These are phyloP conservation scores for Lyophyllum shimeji DNA, from an alignment of 768 basidiomycete species.

Conservation along the genomic window DNA sequence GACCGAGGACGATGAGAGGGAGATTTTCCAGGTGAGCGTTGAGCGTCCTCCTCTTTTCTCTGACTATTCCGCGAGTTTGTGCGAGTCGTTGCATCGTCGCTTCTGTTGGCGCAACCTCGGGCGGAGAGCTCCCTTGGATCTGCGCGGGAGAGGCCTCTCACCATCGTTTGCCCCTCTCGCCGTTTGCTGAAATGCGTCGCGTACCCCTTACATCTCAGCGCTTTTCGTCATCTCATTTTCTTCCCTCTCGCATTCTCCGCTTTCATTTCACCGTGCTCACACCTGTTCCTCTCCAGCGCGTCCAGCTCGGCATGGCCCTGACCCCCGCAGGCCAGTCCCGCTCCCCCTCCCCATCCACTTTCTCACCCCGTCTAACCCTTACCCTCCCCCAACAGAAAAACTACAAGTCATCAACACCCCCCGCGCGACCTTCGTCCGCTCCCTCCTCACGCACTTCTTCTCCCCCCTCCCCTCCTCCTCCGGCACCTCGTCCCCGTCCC, in stretches of 20 bases:
- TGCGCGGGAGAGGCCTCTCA: too few species aligned
- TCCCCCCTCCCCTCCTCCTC: conserved; percentile 52
- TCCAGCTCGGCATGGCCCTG: conserved; percentile 76
- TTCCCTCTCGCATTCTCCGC: too few species aligned
- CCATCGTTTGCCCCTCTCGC: too few species aligned
- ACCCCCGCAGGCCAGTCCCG: conserved; percentile 57
- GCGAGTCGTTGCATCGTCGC: too few species aligned
- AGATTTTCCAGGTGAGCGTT: conserved; percentile 65
- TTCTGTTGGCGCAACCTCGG: too few species aligned
- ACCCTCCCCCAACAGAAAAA: conserved; percentile 44
- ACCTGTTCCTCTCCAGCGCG: conserved; percentile 43
- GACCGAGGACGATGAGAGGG: conserved; percentile 55
- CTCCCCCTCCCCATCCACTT: not conserved
- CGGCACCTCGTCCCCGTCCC: conserved; percentile 44
- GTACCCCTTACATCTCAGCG: too few species aligned
- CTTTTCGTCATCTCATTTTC: too few species aligned
- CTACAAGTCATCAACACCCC: conserved; percentile 64
- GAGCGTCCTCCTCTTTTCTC: too few species aligned
- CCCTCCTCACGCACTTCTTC: conserved; percentile 47
- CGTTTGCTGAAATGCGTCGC: too few species aligned
- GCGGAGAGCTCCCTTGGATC: too few species aligned
- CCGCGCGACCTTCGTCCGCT: conserved; percentile 59
- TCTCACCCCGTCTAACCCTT: not conserved
- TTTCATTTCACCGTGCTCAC: too few species aligned
- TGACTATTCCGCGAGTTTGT: too few species aligned